Evolutionary conservation across 176 grass and related monocot species (phyloP).

Genomic region (Calamus simplicifolius): DNA sequence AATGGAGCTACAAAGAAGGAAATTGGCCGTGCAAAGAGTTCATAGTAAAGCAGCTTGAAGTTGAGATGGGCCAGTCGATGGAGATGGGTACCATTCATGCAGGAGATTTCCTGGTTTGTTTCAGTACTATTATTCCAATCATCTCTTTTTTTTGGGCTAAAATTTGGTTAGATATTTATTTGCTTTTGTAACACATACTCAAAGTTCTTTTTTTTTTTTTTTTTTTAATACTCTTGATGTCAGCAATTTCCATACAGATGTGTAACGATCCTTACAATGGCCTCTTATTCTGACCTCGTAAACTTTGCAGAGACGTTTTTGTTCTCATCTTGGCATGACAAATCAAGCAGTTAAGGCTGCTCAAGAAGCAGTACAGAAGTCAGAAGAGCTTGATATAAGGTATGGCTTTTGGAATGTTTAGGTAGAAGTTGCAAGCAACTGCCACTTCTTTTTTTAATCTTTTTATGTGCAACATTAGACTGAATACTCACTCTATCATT

Average conservation of each 20-base stretch:
- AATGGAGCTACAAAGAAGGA: conserved; percentile 95
- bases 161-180: no score
- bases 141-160: no score
- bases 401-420: conserved; percentile 6
- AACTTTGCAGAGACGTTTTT: conserved; percentile 72
- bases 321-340: conserved; percentile 85
- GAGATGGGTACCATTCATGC: conserved; percentile 93
- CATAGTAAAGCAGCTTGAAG: conserved; percentile 86
- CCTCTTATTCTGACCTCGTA: conserved; percentile 15
- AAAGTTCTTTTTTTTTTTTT: no score
- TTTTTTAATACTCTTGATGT: no score
- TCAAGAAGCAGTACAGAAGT: conserved; percentile 72
- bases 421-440: no score
- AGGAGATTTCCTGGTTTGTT: conserved; percentile 72
- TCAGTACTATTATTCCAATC: not conserved
- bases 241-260: no score
- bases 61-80: conserved; percentile 94
- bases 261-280: not conserved
- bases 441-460: no score
- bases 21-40: conserved; percentile 84
- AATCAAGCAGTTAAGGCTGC: conserved; percentile 84
- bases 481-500: no score
- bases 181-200: no score
- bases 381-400: conserved; percentile 87
- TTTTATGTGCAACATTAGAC: no score